Evolutionary conservation across 2,329 filamentous ascomycete genomes (phyloP).

Genomic region (Fusarium devonianum): DNA sequence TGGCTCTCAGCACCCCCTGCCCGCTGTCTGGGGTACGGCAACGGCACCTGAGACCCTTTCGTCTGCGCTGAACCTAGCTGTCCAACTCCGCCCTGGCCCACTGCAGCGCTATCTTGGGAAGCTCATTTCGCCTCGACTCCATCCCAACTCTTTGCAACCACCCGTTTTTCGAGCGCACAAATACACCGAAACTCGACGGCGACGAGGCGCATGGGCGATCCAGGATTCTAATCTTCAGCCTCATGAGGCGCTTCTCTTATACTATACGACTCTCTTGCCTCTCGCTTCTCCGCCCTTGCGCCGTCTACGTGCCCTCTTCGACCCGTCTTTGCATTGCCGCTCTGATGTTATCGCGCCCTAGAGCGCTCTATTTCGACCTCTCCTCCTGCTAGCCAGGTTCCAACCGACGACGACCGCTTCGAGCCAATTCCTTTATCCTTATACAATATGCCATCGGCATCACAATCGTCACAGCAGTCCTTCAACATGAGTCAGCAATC

Average conservation of each 20-base stretch:
- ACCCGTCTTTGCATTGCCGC: constrained; percentile 15
- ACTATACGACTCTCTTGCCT: constrained; percentile 8
- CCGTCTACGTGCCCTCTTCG: constrained; percentile 17
- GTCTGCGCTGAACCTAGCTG: constrained; percentile 29
- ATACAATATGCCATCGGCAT: constrained; percentile 51
- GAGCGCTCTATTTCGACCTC: not conserved
- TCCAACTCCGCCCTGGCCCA: constrained; percentile 31
- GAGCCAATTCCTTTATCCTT: not conserved
- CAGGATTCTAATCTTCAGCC: constrained; percentile 24
- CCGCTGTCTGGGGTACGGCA: constrained; percentile 21
- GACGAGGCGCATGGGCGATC: constrained; percentile 36
- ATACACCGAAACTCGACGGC: constrained; percentile 28
- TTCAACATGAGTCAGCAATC: constrained; percentile 65
- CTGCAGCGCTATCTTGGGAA: constrained; percentile 33
- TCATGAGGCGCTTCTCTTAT: constrained; percentile 22
- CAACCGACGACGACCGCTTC: not conserved
- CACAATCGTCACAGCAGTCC: constrained; percentile 63
- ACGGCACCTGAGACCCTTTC: constrained; percentile 30
- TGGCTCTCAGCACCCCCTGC: constrained; percentile 28
- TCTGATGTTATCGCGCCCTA: constrained; percentile 26
- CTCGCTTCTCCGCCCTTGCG: constrained; percentile 10
- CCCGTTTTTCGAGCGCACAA: constrained; percentile 40
- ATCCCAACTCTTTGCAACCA: constrained; percentile 40
- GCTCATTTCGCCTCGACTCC: constrained; percentile 43
- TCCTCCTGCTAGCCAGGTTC: not conserved